Percentiles rank a stretch among this genome's conserved stretches.
phyloP scores from a whole-genome alignment of 2,329 filamentous ascomycete species.

The Xylariaceae sp. region DNA sequence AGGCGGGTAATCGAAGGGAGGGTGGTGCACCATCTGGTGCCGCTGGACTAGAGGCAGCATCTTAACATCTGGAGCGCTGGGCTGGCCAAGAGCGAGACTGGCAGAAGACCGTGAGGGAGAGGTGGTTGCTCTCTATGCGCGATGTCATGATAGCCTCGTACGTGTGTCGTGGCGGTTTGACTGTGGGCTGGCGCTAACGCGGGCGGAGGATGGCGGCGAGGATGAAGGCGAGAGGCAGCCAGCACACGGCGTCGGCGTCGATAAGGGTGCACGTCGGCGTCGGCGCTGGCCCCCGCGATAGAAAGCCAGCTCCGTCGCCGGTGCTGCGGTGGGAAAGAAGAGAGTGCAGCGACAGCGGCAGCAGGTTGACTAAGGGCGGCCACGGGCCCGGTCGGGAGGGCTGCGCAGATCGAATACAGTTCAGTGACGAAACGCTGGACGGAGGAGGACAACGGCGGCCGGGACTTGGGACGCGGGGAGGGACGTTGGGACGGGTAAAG shows the following conservation, averaged over 20 bases:
- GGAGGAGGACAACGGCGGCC: background rate
- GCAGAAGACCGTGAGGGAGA: slow-evolving; percentile 27
- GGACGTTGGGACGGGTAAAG: no score
- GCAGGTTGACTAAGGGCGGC: background rate
- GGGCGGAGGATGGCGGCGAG: no score
- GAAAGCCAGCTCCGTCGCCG: slow-evolving; percentile 1
- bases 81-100: slow-evolving; percentile 14
- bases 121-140: slow-evolving; percentile 18
- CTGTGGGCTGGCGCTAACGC: no score
- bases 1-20: slow-evolving; percentile 31
- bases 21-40: slow-evolving; percentile 47
- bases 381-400: background rate
- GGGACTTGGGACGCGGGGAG: no score
- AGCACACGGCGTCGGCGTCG: background rate
- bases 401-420: no score
- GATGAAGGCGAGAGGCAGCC: slow-evolving; percentile 1
- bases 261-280: background rate
- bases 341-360: background rate
- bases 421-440: background rate
- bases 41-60: slow-evolving; percentile 50
- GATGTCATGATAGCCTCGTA: slow-evolving; percentile 38
- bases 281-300: background rate
- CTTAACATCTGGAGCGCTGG: slow-evolving; percentile 24
- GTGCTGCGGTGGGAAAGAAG: background rate
- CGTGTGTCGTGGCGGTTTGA: no score